Percentiles rank a stretch among this genome's conserved stretches.
Evolutionary conservation across 441 rosid species (phyloP).

Genomic region (Erodium chrysanthum): DNA sequence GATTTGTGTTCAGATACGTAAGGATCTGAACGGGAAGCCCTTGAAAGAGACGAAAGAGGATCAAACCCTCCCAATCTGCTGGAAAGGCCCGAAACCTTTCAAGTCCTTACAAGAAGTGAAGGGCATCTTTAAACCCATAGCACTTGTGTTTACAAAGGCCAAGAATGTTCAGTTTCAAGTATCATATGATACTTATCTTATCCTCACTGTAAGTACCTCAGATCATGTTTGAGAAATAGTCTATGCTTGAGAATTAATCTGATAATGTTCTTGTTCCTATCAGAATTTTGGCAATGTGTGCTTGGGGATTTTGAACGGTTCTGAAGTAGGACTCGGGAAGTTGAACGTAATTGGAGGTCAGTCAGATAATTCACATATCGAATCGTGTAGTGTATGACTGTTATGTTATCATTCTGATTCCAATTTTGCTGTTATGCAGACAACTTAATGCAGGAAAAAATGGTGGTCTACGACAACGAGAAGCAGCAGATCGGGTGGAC

Average conservation of each 20-base stretch:
- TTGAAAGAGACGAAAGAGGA: conserved; percentile 32
- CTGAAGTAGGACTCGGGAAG: conserved; percentile 30
- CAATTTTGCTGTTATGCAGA: conserved; percentile 23
- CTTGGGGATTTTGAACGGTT: conserved; percentile 45
- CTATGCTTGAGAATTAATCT: not conserved
- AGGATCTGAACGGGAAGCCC: conserved; percentile 36
- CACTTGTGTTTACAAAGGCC: conserved; percentile 30
- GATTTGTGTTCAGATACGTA: conserved; percentile 31
- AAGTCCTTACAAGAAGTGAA: conserved; percentile 32
- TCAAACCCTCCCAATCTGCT: conserved; percentile 45
- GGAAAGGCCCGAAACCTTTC: conserved; percentile 44
- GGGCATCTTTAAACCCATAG: conserved; percentile 36
- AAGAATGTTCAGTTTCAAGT: conserved; percentile 34
- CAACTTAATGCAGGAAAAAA: conserved; percentile 38
- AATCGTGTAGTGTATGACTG: too few relatives aligned
- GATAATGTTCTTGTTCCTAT: not conserved
- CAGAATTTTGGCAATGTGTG: conserved; percentile 49
- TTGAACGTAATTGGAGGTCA: conserved; percentile 32
- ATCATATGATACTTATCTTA: conserved; percentile 44
- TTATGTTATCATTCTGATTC: too few relatives aligned
- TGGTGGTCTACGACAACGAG: conserved; percentile 54
- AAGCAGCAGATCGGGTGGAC: conserved; percentile 52
- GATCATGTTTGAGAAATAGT: not conserved
- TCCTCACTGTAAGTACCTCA: conserved; percentile 38
- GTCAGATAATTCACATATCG: too few relatives aligned